Percentiles rank a stretch among this genome's conserved stretches.
Evolutionary conservation across 345 rosid species (phyloP).

Genomic region (Citrus reticulata): DNA sequence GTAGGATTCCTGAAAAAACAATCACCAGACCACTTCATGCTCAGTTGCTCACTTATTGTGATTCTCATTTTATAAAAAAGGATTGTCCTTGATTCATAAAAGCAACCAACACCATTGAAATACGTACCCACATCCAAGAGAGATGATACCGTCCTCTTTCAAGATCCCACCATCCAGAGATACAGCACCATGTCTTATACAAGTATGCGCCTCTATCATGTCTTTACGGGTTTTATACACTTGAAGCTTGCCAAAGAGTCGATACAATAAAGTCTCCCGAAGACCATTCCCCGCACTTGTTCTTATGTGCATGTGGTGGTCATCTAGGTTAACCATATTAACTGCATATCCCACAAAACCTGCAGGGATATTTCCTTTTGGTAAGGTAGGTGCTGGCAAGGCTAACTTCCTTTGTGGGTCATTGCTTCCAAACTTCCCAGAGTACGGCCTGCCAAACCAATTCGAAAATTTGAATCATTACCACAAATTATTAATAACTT

Average conservation of each 20-base stretch:
- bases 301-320: conserved; percentile 12
- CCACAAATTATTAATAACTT: neutral
- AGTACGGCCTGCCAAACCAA: conserved; percentile 31
- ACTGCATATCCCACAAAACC: conserved; percentile 72
- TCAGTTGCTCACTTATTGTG: neutral
- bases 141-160: conserved; percentile 39
- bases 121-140: conserved; percentile 43
- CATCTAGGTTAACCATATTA: conserved; percentile 46
- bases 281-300: conserved; percentile 39
- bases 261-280: conserved; percentile 54
- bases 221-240: conserved; percentile 49
- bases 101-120: neutral
- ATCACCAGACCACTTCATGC: neutral
- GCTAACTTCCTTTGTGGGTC: conserved; percentile 43
- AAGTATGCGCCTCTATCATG: conserved; percentile 35
- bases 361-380: conserved; percentile 30
- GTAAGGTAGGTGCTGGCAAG: conserved; percentile 38
- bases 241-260: conserved; percentile 48
- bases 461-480: neutral
- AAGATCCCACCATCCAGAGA: conserved; percentile 63
- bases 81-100: too few relatives aligned
- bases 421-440: conserved; percentile 15
- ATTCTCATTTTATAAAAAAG: neutral
- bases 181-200: conserved; percentile 36
- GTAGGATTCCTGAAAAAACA: conserved; percentile 31